A percentile compares a stretch with the other conserved stretches of the same genome.
phyloP scores from a whole-genome alignment of 345 rosid genomes.

The Ceriops decandra region DNA sequence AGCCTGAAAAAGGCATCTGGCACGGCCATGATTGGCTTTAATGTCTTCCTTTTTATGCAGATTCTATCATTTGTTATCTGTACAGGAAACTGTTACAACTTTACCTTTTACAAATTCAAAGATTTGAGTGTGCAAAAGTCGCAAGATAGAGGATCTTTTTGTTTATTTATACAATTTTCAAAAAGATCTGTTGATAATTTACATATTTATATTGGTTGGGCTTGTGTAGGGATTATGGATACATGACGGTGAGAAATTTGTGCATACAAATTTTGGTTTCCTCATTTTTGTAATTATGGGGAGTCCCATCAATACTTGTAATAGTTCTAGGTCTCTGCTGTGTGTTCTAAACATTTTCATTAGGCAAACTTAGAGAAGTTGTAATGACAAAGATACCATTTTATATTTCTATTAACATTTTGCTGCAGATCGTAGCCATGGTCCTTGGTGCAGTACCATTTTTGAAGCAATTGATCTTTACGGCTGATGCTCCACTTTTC shows the following conservation, averaged over 20 bases:
- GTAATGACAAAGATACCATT: background rate
- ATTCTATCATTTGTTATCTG: background rate
- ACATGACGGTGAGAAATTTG: too few species aligned
- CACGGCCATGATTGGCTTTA: background rate
- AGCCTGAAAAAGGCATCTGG: background rate
- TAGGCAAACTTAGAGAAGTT: background rate
- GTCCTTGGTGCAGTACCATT: slow-evolving; percentile 69
- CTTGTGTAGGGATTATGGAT: too few species aligned
- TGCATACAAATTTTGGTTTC: too few species aligned
- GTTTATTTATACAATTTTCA: slow-evolving; percentile 1
- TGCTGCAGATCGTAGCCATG: slow-evolving; percentile 82
- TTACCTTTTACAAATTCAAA: too few species aligned
- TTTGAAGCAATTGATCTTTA: slow-evolving; percentile 73
- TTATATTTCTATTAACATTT: slow-evolving; percentile 11
- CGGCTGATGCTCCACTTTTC: slow-evolving; percentile 82
- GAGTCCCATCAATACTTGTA: background rate
- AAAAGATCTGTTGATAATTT: background rate
- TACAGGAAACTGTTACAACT: too few species aligned
- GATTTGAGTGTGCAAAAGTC: too few species aligned
- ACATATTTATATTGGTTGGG: too few species aligned
- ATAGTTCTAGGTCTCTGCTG: background rate
- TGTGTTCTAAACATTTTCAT: background rate
- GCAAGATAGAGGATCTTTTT: background rate
- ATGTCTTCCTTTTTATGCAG: background rate
- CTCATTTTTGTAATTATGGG: background rate